Base-by-base conservation (phyloP, 208 protist genomes). In the Leishmania turanica region DNA sequence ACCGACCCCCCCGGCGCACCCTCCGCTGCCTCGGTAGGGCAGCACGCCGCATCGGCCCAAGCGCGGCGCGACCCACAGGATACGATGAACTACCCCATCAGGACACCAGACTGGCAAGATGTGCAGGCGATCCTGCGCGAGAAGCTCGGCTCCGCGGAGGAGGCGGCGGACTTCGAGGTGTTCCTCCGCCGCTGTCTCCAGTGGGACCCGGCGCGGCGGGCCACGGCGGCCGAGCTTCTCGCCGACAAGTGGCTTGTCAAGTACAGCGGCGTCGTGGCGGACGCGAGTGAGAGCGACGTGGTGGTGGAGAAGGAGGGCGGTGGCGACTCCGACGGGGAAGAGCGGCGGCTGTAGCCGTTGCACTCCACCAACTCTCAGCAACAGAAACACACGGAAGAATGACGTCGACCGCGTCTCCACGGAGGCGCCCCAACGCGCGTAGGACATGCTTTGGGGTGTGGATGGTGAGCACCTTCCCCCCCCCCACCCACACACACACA, bases 171-270 rank as follows among this genome's bases (percentile, higher is more conserved):
- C 40, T 92, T 94, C 72, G 87, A 90, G 70, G 4, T 31, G 7
- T 91, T 94, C 37, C 74, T 92, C 60, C 54, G n/a, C 24, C 73
- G 75, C 40, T 91, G 87, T 69, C 82, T 94, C 5, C 87, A 91
- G 72, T 94, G 91, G 91, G 87, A 92, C 62, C 87, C 91, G 11
- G 75, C 82, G 1, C 60, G 82, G 72, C 91, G 91, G 34, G 56
- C 79, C 19, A 83, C 77, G 27, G 89, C 91, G 31, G 65, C 81
- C 17, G 70, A 79, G 51, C 84, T 94, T 72, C 78, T 92, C 47
- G 72, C 77, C 15, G 71, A 83, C 11, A 65, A 58, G 17, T 94
- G 91, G 91, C 47, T 94, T 3, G 79, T 74, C 69, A 78, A 79
- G 77, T 86, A 84, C 65, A 60, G 78, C 47, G 24, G 71, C 65